Evolutionary conservation across 352 stramenopile genomes (phyloP), one percentile per base, ranked within the genome.

Genomic region (Phytophthora pistaciae): DNA sequence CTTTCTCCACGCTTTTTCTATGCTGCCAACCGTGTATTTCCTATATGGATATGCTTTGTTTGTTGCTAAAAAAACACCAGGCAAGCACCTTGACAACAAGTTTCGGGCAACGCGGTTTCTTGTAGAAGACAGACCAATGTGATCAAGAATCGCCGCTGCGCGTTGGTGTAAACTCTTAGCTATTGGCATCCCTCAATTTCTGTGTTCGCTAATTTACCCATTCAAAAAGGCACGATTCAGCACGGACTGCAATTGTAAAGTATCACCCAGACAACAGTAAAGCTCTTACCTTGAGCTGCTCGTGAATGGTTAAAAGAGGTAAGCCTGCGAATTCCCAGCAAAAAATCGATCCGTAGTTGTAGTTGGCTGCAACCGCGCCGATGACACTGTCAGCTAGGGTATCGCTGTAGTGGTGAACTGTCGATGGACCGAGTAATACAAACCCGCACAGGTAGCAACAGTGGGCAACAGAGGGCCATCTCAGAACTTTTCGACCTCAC

Each of bases 371-470:
- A 1, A 70, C 66, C 36, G 61, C 71, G 3, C 82, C 80, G 48
- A 88, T 82, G 18, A 88, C 70, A 27, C 74, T 84, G 5, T 79
- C 82, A 3, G 87, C 85, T 58, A 90, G 25, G 25, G 70, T 89
- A 67, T 91, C 85, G 20, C 56, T 79, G 68, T 91, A 93, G 73
- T 93, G 83, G 56, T 91, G 85, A 93, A 62, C 91, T 93, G 74
- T 91, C 85, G 40, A 89, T 77, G n/a, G 80, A 88, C 36, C 85
- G 82, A 23, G 85, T 91, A 16, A 91, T 66, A 5, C 78, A 70
- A 42, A 91, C 78, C 85, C 85, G 91, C 16, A 82, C 36, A 7
- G 83, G 82, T 8, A 91, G 33, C 20, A 91, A 62, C 14, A 74
- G 76, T 52, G 85, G n/a, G n/a, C n/a, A n/a, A n/a, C n/a, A n/a